Conservation (phyloP, 176 grass and related monocot genomes). For the Cymbopogon citratus region DNA sequence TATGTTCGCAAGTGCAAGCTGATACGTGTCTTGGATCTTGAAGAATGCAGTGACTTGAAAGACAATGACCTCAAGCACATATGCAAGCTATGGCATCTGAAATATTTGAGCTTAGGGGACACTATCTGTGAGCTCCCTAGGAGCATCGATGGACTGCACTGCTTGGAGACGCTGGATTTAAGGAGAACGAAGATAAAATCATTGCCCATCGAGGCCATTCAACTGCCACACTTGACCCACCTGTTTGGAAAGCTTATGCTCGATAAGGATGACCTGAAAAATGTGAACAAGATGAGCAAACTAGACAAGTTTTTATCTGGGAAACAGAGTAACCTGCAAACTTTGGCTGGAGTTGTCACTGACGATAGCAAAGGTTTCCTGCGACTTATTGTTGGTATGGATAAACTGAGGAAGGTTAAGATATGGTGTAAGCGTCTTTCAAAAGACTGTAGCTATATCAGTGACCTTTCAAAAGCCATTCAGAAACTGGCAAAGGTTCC, state of each 20-base stretch:
- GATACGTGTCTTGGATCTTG: conserved; percentile 6
- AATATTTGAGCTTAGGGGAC: conserved; percentile 20
- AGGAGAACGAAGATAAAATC: conserved; percentile 15
- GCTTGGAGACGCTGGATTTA: conserved; percentile 30
- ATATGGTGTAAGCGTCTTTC: conserved; percentile 11
- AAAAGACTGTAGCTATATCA: not conserved
- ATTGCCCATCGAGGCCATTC: not conserved
- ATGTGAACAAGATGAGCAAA: not conserved
- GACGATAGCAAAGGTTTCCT: not conserved
- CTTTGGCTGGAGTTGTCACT: conserved; percentile 19
- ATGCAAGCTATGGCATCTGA: conserved; percentile 10
- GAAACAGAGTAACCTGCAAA: conserved; percentile 26
- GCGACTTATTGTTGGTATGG: not conserved
- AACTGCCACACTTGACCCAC: conserved; percentile 21
- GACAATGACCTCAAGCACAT: conserved; percentile 4
- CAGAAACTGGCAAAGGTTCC: conserved; percentile 22
- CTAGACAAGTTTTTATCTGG: not conserved
- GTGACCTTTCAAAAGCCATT: conserved; percentile 18
- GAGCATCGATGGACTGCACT: conserved; percentile 7
- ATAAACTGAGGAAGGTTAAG: conserved; percentile 18
- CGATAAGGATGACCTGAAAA: conserved; percentile 9
- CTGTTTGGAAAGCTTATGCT: conserved; percentile 33
- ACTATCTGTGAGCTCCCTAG: not conserved
- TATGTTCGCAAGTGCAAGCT: conserved; percentile 2
- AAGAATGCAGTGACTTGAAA: conserved; percentile 11